phyloP scores from a whole-genome alignment of 495 filamentous ascomycete species.

The Podospora pseudocomata region DNA sequence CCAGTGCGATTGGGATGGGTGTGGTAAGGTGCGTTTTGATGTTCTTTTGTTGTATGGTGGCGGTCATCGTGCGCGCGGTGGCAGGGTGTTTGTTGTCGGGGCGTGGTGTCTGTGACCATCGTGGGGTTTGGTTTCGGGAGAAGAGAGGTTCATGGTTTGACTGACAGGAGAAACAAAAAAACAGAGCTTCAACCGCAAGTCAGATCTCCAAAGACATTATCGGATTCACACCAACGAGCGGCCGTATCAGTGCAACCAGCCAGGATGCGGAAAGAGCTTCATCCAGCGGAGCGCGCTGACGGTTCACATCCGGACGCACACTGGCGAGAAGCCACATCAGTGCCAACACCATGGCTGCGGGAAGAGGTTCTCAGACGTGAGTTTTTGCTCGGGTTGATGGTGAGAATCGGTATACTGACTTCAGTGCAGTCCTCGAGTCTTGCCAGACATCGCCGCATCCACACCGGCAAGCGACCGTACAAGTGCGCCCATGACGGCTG shows the following conservation, averaged over 20 bases:
- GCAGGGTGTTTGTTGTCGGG: too few species aligned
- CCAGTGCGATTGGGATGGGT: constrained; percentile 50
- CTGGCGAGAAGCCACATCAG: constrained; percentile 83
- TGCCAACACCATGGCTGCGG: constrained; percentile 76
- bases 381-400: constrained; percentile 24
- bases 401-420: constrained; percentile 35
- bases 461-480: constrained; percentile 83
- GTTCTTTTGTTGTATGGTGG: constrained; percentile 2
- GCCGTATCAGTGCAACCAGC: constrained; percentile 68
- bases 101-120: not conserved
- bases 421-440: constrained; percentile 73
- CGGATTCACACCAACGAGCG: constrained; percentile 89
- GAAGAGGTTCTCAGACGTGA: constrained; percentile 84
- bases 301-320: constrained; percentile 83
- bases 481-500: constrained; percentile 75
- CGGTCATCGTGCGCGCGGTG: not conserved
- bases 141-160: not conserved
- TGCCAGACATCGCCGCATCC: constrained; percentile 80
- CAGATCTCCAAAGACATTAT: constrained; percentile 82
- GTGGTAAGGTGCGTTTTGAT: constrained; percentile 46
- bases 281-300: constrained; percentile 86
- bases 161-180: not conserved
- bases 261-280: constrained; percentile 80
- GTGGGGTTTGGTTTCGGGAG: not conserved
- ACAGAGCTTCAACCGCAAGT: constrained; percentile 90